A percentile compares a stretch with the other conserved stretches of the same genome.
These are phyloP conservation scores for Nannochloris sp. DNA, from an alignment of 139 green algal genomes.

Conservation along the genomic window DNA sequence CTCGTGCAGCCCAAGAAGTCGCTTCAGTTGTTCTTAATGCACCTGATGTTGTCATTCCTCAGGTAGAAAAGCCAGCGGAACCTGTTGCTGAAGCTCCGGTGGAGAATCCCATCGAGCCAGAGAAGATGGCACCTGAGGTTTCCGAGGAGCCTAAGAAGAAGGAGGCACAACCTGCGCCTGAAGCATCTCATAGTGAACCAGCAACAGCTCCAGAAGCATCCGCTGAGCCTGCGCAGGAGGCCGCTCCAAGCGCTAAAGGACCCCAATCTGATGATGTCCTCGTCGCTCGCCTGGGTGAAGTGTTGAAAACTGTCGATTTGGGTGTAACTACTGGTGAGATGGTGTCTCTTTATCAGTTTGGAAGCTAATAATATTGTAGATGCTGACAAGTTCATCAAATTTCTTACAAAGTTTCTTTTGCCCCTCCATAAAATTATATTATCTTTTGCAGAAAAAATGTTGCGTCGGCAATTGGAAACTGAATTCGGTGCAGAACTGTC, in stretches of 20 bases:
- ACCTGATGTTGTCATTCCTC: too few species aligned
- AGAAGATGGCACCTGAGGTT: not conserved
- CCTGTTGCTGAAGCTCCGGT: not conserved
- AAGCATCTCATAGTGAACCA: not conserved
- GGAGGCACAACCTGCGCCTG: not conserved
- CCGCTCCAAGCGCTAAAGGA: too few species aligned
- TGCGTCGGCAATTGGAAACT: constrained; percentile 58
- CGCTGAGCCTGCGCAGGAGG: too few species aligned
- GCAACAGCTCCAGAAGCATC: not conserved
- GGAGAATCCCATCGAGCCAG: not conserved
- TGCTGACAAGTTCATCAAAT: too few species aligned
- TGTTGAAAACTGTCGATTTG: not conserved
- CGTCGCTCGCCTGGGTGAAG: not conserved
- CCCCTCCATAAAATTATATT: not conserved
- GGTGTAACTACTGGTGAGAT: constrained; percentile 10
- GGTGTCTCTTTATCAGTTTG: not conserved
- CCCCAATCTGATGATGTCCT: not conserved
- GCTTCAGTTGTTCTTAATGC: too few species aligned
- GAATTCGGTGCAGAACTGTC: constrained; percentile 45
- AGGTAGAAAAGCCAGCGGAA: not conserved
- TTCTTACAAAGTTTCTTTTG: too few species aligned
- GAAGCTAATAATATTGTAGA: too few species aligned
- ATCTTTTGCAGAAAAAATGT: constrained; percentile 40
- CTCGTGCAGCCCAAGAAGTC: too few species aligned
- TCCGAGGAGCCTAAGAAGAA: not conserved